These are phyloP conservation scores for Chalciporus sphaerocephalus DNA, from an alignment of 768 basidiomycete genomes.

Conservation along the genomic window DNA sequence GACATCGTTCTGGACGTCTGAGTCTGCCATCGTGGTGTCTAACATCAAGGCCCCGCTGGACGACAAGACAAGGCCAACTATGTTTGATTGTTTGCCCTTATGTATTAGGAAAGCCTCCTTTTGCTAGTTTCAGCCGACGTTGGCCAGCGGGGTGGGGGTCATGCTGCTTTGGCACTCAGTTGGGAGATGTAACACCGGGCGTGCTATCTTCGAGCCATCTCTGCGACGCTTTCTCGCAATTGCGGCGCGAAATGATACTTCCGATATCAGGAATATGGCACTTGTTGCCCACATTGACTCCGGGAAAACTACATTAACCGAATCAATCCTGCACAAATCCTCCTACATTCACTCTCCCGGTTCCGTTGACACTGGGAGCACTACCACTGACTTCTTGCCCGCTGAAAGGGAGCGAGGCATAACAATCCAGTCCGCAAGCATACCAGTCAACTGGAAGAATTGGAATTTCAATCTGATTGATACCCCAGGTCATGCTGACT, in stretches of 20 bases:
- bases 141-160: slow-evolving; percentile 1
- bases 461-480: slow-evolving; percentile 88
- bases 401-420: slow-evolving; percentile 89
- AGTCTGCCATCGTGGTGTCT: slow-evolving; percentile 25
- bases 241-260: slow-evolving; percentile 29
- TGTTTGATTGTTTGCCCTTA: slow-evolving; percentile 16
- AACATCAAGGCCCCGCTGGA: not conserved
- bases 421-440: slow-evolving; percentile 89
- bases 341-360: slow-evolving; percentile 70
- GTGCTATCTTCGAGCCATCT: not conserved
- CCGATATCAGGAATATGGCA: slow-evolving; percentile 68
- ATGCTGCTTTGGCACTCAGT: slow-evolving; percentile 19
- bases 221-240: slow-evolving; percentile 22
- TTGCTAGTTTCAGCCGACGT: no score
- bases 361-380: slow-evolving; percentile 86
- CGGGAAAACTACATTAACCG: slow-evolving; percentile 85
- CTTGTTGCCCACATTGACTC: slow-evolving; percentile 91
- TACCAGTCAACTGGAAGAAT: slow-evolving; percentile 80
- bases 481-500: slow-evolving; percentile 90
- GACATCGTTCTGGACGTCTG: slow-evolving; percentile 25
- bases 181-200: slow-evolving; percentile 11
- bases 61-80: not conserved
- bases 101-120: slow-evolving; percentile 12
- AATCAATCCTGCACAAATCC: slow-evolving; percentile 77
- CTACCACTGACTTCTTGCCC: slow-evolving; percentile 85